Percentiles rank a stretch among this genome's conserved stretches.
Evolutionary conservation across 2,329 filamentous ascomycete species (phyloP).

Genomic region (Akanthomyces muscarius): DNA sequence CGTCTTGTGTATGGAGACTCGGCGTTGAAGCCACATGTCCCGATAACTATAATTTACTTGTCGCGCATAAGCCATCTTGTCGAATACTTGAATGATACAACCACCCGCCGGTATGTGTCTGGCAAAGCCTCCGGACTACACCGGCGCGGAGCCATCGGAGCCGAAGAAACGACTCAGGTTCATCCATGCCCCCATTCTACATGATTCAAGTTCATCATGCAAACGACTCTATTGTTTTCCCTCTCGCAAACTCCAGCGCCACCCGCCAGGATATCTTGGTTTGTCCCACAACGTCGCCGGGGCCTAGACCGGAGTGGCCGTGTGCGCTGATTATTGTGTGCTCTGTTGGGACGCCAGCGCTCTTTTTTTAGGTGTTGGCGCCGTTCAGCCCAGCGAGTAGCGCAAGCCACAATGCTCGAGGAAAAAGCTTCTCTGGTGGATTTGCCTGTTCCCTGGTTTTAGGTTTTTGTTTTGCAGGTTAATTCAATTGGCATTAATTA

Average conservation of each 20-base stretch:
- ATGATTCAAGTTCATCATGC: background rate
- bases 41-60: too few species aligned
- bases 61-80: background rate
- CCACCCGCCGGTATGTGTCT: background rate
- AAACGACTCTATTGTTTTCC: background rate
- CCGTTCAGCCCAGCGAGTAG: background rate
- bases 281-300: background rate
- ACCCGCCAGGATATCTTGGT: background rate
- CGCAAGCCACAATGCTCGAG: background rate
- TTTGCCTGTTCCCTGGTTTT: background rate
- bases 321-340: background rate
- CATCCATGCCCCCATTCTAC: background rate
- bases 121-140: background rate
- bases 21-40: too few species aligned
- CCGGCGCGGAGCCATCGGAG: background rate
- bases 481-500: background rate
- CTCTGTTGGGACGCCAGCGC: background rate
- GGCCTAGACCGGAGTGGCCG: conserved; percentile 3
- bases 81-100: too few species aligned
- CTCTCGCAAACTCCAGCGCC: background rate
- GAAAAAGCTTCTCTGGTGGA: background rate
- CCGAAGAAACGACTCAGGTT: background rate
- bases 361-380: conserved; percentile 7
- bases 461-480: background rate
- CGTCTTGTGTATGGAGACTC: too few species aligned